Conservation (phyloP, 1,284 basidiomycete genomes). For the Tylopilus sp. region DNA sequence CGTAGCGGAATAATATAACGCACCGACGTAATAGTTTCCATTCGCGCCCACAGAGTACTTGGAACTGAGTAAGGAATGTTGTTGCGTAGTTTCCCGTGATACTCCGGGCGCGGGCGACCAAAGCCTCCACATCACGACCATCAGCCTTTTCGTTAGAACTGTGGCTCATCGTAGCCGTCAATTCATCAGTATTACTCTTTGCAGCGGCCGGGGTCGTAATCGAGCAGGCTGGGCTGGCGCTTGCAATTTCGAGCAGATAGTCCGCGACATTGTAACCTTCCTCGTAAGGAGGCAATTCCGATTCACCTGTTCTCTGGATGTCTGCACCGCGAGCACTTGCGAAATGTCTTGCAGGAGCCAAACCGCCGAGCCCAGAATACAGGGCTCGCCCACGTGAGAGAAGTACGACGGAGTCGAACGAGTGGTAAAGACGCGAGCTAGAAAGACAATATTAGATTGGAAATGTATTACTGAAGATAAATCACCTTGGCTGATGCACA, state of each 20-base stretch:
- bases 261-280: conserved; percentile 87
- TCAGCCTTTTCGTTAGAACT: conserved; percentile 15
- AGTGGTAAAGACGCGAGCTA: conserved; percentile 77
- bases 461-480: neutral
- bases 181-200: conserved; percentile 17
- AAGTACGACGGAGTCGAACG: conserved; percentile 77
- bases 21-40: conserved; percentile 76
- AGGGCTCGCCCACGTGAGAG: conserved; percentile 74
- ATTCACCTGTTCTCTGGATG: conserved; percentile 33
- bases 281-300: conserved; percentile 42
- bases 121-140: conserved; percentile 21
- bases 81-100: conserved; percentile 44
- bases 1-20: conserved; percentile 11
- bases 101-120: conserved; percentile 14
- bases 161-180: neutral
- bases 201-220: conserved; percentile 28
- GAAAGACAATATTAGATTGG: neutral
- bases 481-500: conserved; percentile 76
- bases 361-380: conserved; percentile 72
- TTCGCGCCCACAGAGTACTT: conserved; percentile 74
- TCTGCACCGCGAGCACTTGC: conserved; percentile 37
- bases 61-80: conserved; percentile 82
- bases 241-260: conserved; percentile 81
- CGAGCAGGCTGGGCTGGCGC: conserved; percentile 48
- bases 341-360: conserved; percentile 64